Conservation (phyloP, 495 filamentous ascomycete species). For the Xylaria castorea region DNA sequence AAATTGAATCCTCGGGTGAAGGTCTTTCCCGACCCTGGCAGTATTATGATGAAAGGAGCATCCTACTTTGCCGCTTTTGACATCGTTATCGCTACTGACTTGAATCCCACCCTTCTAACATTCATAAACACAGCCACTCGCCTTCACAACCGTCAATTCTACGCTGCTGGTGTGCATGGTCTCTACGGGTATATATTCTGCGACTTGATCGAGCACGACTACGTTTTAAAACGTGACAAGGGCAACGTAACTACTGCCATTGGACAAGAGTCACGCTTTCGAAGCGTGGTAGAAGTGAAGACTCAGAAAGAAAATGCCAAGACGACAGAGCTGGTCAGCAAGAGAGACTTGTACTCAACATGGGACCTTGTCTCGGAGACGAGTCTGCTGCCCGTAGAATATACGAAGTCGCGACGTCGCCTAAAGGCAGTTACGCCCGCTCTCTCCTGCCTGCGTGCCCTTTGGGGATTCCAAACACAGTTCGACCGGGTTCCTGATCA, state of each 20-base stretch:
- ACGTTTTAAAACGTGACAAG: constrained; percentile 81
- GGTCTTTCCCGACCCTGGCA: constrained; percentile 69
- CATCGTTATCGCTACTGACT: constrained; percentile 89
- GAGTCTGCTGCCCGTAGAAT: constrained; percentile 74
- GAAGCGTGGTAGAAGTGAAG: constrained; percentile 72
- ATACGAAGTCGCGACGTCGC: constrained; percentile 67
- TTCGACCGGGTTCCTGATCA: constrained; percentile 45
- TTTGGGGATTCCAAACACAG: constrained; percentile 75
- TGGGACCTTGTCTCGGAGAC: constrained; percentile 76
- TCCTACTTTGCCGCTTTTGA: constrained; percentile 81
- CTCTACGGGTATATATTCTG: constrained; percentile 95
- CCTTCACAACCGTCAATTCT: constrained; percentile 77
- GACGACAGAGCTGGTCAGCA: constrained; percentile 86
- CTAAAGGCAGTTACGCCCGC: constrained; percentile 79
- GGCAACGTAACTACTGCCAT: constrained; percentile 72
- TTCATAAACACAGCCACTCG: constrained; percentile 84
- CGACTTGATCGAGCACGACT: constrained; percentile 87
- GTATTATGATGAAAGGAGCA: constrained; percentile 67
- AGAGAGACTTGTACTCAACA: constrained; percentile 86
- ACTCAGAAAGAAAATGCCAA: constrained; percentile 76
- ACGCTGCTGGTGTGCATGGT: constrained; percentile 85
- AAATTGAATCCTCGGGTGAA: constrained; percentile 90
- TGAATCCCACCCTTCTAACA: constrained; percentile 73
- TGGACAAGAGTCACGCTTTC: constrained; percentile 75
- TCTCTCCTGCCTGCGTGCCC: constrained; percentile 78